Evolutionary conservation across 805 yeast species (phyloP), one percentile per base, ranked within the genome.

Genomic region (Cyberlindnera misumaiensis): DNA sequence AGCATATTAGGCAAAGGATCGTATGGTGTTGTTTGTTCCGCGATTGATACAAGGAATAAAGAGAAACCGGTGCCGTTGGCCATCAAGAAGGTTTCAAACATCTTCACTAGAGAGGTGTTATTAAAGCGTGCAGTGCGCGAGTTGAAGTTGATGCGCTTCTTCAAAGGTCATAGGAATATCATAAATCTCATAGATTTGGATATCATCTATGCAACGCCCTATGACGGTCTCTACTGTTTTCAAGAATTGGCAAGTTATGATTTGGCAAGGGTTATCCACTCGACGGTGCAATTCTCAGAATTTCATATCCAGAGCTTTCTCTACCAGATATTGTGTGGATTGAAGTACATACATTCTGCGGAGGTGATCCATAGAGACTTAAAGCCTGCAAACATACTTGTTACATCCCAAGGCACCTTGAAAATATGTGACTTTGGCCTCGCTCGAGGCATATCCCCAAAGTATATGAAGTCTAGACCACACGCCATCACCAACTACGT

Each of bases 361-460:
- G 88, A 85, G 48, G 95, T 89, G 9, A 81, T 89, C 39, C 97
- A 89, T 57, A 70, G 97, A 40, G 97, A 89, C 56, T 70, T 89
- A 45, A 89, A 89, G 59, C 97, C 97, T 0, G 94, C 95, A 0
- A 89, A 89, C 56, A 80, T 89, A 4, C 65, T 89, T 40, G 83
- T 88, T 14, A 77, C 86, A 5, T 59, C 75, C 2, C 78, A 77
- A 39, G 97, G 97, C 0, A 65, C 60, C 4, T 62, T 89, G 35
- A 89, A 89, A 55, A 85, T 89, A 13, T 87, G 97, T 60, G 97
- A 89, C 62, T 89, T 89, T 66, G 97, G 97, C 0, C 65, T 89
- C 27, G 95, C 97, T 1, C 67, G 97, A 53, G 94, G 95, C 1
- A 67, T 86, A 11, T 59, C 66, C 1, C 56, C 62, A 8, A 53